phyloP scores from a whole-genome alignment of 306 rosid species.

The Neltuma alba region DNA sequence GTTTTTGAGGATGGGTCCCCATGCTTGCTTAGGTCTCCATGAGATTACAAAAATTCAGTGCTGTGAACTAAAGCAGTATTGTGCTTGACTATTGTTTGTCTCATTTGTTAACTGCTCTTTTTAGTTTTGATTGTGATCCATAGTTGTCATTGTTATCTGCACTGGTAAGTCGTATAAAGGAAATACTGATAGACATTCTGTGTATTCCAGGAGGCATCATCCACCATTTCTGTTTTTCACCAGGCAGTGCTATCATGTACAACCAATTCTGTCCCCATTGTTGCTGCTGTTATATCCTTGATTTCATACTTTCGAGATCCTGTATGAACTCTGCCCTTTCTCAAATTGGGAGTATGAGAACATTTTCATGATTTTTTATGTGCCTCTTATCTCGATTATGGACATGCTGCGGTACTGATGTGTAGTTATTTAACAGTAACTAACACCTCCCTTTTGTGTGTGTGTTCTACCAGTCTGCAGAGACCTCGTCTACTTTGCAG shows the following conservation, averaged over 20 bases:
- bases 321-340: conserved; percentile 57
- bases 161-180: conserved; percentile 25
- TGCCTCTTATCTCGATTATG: conserved; percentile 14
- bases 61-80: conserved; percentile 22
- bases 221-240: conserved; percentile 68
- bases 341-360: conserved; percentile 15
- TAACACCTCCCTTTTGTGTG: not conserved
- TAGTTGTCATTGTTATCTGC: conserved; percentile 16
- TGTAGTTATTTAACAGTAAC: conserved; percentile 26
- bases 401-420: not conserved
- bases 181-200: conserved; percentile 37
- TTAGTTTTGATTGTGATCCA: not conserved
- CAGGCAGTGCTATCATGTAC: conserved; percentile 74
- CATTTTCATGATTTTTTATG: conserved; percentile 22
- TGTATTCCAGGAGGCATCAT: conserved; percentile 63
- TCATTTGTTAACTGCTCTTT: not conserved
- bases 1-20: not conserved
- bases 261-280: conserved; percentile 68
- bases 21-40: not conserved
- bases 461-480: not conserved
- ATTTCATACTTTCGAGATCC: conserved; percentile 73
- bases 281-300: conserved; percentile 68
- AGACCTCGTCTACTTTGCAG: conserved; percentile 9
- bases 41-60: conserved; percentile 8
- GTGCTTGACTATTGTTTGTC: conserved; percentile 22